These are phyloP conservation scores for Scedosporium minutisporum DNA, from an alignment of 2,329 filamentous ascomycete species.

Conservation along the genomic window DNA sequence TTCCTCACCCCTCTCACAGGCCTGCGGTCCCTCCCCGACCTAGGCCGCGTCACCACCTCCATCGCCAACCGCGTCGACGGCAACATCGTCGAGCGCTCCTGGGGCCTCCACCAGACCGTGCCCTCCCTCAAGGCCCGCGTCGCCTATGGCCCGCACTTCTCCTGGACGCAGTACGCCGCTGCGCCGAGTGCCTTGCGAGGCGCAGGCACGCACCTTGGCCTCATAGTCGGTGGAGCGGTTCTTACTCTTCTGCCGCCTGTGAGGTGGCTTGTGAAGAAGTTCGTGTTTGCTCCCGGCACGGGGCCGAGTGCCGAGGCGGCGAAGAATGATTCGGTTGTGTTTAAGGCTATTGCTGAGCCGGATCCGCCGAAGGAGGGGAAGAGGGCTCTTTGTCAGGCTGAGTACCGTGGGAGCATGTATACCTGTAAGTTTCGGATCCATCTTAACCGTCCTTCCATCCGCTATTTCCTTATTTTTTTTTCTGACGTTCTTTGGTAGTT, in stretches of 20 bases:
- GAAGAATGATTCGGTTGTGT: constrained; percentile 52
- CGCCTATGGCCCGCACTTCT: constrained; percentile 53
- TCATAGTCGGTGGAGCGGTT: constrained; percentile 33
- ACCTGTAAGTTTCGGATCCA: constrained; percentile 34
- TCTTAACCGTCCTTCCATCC: constrained; percentile 2
- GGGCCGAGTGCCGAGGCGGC: constrained; percentile 43
- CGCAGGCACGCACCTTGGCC: constrained; percentile 36
- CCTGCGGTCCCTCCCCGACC: constrained; percentile 33
- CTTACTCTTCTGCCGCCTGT: constrained; percentile 35
- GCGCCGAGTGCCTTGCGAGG: constrained; percentile 40
- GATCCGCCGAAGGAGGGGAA: constrained; percentile 36
- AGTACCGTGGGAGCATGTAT: constrained; percentile 49
- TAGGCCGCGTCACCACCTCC: constrained; percentile 48
- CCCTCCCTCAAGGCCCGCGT: constrained; percentile 30
- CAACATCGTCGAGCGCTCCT: constrained; percentile 49
- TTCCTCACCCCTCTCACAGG: constrained; percentile 40
- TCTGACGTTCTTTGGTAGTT: constrained; percentile 29
- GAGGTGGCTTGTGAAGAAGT: constrained; percentile 31
- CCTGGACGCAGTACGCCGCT: constrained; percentile 44
- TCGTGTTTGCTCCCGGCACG: constrained; percentile 44
- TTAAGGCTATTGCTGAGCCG: constrained; percentile 53
- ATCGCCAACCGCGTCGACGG: constrained; percentile 39
- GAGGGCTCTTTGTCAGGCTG: constrained; percentile 45
- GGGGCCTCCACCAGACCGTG: constrained; percentile 46
- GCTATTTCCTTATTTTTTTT: constrained; percentile 4